A percentile compares a stretch with the other conserved stretches of the same genome.
phyloP scores from a whole-genome alignment of 495 filamentous ascomycete species.

The Neurospora sp. region DNA sequence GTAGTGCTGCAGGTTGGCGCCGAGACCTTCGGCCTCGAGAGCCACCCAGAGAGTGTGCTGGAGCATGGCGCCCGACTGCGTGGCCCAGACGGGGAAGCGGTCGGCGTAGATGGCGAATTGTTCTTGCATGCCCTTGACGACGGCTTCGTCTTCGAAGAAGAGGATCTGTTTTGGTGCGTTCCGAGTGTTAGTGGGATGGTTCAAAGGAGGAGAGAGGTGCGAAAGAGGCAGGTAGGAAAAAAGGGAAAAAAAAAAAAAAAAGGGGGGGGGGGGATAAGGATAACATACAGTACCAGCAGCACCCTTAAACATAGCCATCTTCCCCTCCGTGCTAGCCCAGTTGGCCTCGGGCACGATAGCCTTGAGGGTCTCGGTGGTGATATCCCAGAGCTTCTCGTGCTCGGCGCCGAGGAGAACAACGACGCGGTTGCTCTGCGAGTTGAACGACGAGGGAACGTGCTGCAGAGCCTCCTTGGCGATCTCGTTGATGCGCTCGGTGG shows the following conservation, averaged over 20 bases:
- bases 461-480: constrained; percentile 44
- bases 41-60: constrained; percentile 58
- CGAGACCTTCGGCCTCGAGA: constrained; percentile 59
- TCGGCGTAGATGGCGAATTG: constrained; percentile 49
- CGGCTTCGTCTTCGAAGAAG: constrained; percentile 52
- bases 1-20: constrained; percentile 68
- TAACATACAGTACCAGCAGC: constrained; percentile 48
- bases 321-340: constrained; percentile 37
- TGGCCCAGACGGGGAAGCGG: constrained; percentile 49
- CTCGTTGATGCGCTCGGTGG: constrained; percentile 42
- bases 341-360: constrained; percentile 44
- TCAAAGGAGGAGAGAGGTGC: background rate
- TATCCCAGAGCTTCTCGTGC: constrained; percentile 57
- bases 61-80: constrained; percentile 55
- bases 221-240: background rate
- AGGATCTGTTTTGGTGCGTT: constrained; percentile 32
- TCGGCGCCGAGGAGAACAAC: constrained; percentile 52
- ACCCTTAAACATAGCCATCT: constrained; percentile 41
- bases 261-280: background rate
- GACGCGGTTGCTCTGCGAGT: constrained; percentile 53
- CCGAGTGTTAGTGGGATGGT: background rate
- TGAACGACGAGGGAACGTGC: constrained; percentile 53
- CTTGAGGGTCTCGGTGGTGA: constrained; percentile 44
- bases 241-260: no score
- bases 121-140: constrained; percentile 40